Conservation (phyloP, 108 stramenopile species). For the Discostella pseudostelligera region DNA sequence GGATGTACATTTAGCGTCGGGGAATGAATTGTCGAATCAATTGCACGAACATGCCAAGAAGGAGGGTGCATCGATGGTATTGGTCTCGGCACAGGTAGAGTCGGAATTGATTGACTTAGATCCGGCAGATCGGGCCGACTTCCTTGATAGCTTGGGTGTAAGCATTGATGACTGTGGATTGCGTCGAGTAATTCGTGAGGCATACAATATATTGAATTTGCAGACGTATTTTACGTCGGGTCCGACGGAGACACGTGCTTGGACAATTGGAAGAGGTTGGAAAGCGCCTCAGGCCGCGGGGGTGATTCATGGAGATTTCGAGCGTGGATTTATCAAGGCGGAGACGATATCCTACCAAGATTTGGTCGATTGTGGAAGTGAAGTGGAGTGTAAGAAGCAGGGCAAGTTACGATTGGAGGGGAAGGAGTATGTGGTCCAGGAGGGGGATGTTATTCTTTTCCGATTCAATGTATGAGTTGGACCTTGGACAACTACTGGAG, state of each 20-base stretch:
- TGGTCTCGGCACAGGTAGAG: conserved; percentile 97
- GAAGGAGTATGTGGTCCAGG: conserved; percentile 97
- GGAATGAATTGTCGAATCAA: conserved; percentile 86
- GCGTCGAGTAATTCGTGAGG: conserved; percentile 82
- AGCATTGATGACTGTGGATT: conserved; percentile 87
- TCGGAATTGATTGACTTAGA: conserved; percentile 90
- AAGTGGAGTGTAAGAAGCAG: conserved; percentile 87
- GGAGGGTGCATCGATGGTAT: conserved; percentile 88
- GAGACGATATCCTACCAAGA: conserved; percentile 96
- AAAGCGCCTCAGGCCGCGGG: conserved; percentile 96
- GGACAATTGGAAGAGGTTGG: conserved; percentile 95
- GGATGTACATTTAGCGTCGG: conserved; percentile 88
- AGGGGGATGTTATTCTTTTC: conserved; percentile 98
- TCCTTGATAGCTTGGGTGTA: conserved; percentile 88
- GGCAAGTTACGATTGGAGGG: conserved; percentile 95
- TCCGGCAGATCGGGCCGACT: conserved; percentile 78
- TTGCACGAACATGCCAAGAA: conserved; percentile 71
- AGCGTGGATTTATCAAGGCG: conserved; percentile 97
- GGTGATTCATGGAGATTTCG: conserved; percentile 98
- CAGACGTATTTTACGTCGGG: conserved; percentile 97
- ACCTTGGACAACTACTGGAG: too few species aligned
- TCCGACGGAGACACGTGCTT: conserved; percentile 94
- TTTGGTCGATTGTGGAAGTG: conserved; percentile 86
- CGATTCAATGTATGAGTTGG: conserved; percentile 92
- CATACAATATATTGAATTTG: conserved; percentile 88